Percentiles rank a stretch among this genome's conserved stretches.
These are phyloP conservation scores for Suhomyces panamericanus DNA, from an alignment of 1,139 yeast genomes.

Conservation along the genomic window DNA sequence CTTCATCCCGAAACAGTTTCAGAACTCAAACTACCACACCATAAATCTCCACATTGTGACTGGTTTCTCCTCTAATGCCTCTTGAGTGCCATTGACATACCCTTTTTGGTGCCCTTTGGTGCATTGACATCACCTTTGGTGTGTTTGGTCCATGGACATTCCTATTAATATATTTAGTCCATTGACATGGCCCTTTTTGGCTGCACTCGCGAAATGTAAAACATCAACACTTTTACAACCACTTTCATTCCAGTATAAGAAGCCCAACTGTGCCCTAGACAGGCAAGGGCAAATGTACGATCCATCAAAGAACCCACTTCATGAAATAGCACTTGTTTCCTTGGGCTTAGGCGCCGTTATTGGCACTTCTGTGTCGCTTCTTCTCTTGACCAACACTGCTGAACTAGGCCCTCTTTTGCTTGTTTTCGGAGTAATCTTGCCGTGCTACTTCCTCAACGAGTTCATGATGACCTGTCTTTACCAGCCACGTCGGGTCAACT, in stretches of 20 bases:
- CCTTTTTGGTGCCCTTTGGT: too few species aligned
- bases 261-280: not conserved
- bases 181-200: slow-evolving; percentile 3
- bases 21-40: too few species aligned
- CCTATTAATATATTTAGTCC: not conserved
- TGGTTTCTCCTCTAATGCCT: not conserved
- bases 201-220: slow-evolving; percentile 1
- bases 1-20: too few species aligned
- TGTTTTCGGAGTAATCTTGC: slow-evolving; percentile 24
- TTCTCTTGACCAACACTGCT: not conserved
- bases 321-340: slow-evolving; percentile 25
- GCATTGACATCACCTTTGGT: too few species aligned
- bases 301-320: slow-evolving; percentile 22
- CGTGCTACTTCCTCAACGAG: slow-evolving; percentile 31
- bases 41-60: too few species aligned
- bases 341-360: slow-evolving; percentile 23
- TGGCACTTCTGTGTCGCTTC: slow-evolving; percentile 14
- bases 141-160: too few species aligned
- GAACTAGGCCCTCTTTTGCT: slow-evolving; percentile 11
- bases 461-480: slow-evolving; percentile 29
- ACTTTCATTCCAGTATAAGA: not conserved
- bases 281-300: slow-evolving; percentile 15
- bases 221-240: not conserved
- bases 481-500: slow-evolving; percentile 28
- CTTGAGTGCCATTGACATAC: too few species aligned